Evolutionary conservation across 2,329 filamentous ascomycete genomes (phyloP), one percentile per base, ranked within the genome.

Genomic region (Triangularia verruculosa): DNA sequence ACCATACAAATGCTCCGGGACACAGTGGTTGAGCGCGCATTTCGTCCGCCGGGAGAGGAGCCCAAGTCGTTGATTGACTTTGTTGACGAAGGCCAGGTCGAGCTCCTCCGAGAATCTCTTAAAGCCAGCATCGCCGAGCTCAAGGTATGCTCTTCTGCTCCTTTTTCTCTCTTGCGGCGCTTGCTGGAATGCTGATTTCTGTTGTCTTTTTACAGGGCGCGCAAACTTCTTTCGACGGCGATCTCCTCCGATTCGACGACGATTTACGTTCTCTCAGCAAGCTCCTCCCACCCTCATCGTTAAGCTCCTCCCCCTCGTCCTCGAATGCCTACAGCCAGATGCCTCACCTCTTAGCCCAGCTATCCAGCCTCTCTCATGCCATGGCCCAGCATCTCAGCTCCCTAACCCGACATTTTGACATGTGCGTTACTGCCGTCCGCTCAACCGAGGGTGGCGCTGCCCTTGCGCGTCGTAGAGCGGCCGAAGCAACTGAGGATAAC

Each of bases 371-470:
- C 69, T 93, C 93, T 0, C 88, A 91, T 66, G 87, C 89, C 70
- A 94, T 96, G 87, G 94, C 93, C 4, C 83, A 89, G 63, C 83
- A 92, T 4, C 84, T 98, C 1, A 86, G 92, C 62, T 92, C 90
- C 0, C 80, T 98, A 3, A 93, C 92, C 7, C 86, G 85, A 25
- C 94, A 98, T 77, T 97, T 97, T 74, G 94, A 98, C 75, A 86
- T 96, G 68, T 97, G 94, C 75, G 91, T 96, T 13, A 94, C 89
- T 0, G 94, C 94, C 0, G 89, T 97, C 52, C 91, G 93, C 64
- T 92, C 94, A 58, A 97, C 93, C 2, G 93, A 97, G 78, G 90
- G 90, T 28, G 90, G 89, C 4, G 87, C 87, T 12, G 89, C 87
- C 4, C 80, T 88, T 54, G 89, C 89, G 5, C 85, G 88, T 11